phyloP scores from a whole-genome alignment of 2,329 filamentous ascomycete species.

The Fusarium sp. region DNA sequence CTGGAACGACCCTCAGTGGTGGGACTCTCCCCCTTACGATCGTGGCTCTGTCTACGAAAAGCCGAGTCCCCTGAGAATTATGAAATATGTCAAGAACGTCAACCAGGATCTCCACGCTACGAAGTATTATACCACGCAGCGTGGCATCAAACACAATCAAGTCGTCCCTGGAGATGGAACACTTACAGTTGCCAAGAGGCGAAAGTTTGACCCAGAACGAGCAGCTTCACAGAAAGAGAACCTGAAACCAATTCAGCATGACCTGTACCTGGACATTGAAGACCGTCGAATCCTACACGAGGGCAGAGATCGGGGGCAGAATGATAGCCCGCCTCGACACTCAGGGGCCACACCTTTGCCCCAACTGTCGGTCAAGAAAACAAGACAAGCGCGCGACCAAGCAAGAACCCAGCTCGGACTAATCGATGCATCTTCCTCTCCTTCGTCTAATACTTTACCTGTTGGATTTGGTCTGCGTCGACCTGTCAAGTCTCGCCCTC shows the following conservation, averaged over 20 bases:
- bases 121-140: slow-evolving; percentile 43
- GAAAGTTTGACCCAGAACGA: slow-evolving; percentile 32
- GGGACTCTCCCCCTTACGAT: slow-evolving; percentile 49
- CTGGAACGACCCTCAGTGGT: slow-evolving; percentile 39
- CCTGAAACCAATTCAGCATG: not conserved
- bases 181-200: slow-evolving; percentile 53
- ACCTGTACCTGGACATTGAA: not conserved
- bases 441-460: slow-evolving; percentile 21
- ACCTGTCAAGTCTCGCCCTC: slow-evolving; percentile 29
- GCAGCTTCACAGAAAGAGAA: slow-evolving; percentile 37
- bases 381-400: slow-evolving; percentile 18
- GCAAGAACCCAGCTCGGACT: not conserved
- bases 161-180: slow-evolving; percentile 31
- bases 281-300: slow-evolving; percentile 6
- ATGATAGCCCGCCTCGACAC: slow-evolving; percentile 21
- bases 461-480: slow-evolving; percentile 20
- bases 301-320: slow-evolving; percentile 20
- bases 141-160: slow-evolving; percentile 31
- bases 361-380: slow-evolving; percentile 36
- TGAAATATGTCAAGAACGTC: slow-evolving; percentile 52
- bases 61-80: slow-evolving; percentile 62
- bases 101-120: slow-evolving; percentile 28
- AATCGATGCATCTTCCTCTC: not conserved
- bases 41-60: slow-evolving; percentile 41
- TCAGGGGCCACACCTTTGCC: slow-evolving; percentile 9